Base-by-base conservation (phyloP, 345 rosid genomes). In the Physaria fendleri region DNA sequence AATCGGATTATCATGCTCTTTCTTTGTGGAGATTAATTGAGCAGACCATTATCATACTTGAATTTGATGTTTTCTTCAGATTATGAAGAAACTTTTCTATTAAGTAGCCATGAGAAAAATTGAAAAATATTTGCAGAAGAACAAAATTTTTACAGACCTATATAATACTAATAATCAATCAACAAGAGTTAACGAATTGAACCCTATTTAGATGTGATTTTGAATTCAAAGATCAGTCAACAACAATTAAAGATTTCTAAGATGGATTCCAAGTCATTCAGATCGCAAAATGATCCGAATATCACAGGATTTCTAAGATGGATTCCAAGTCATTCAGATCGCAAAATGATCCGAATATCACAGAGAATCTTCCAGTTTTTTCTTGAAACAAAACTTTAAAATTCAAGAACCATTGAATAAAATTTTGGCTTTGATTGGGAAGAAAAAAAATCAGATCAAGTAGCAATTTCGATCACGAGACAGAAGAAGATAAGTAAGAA, bases 11-110 rank as follows among this genome's bases (percentile, higher is more conserved):
- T 65, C 22, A 21, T 62, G 25, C 34, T 71, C 79, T 21, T 57
- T 76, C 41, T 78, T 80, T 4, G 61, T 39, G 6, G 80, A 64
- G 21, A 66, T 72, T 16, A 78, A 52, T 18, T 65, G 18, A 50
- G 27, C 40, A 56, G 64, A 41, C 52, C 69, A 68, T 62, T 78
- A 38, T 27, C 59, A 28, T 52, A 60, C 41, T 46, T 58, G 27
- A 71, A 62, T 18, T 33, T 49, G 12, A 11, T 62, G 13, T 15
- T 28, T 2, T 28, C 54, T 48, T 48, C 49, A n/a, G n/a, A n/a
- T n/a, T n/a, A n/a, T 5, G 73, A 66, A 62, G 66, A 74, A 67
- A 64, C 72, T 51, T 77, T 64, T 17, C 71, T 80, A 22, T 59
- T 65, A 40, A 9, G 41, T 64, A 10, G 72, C 81, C 93, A 85